Conservation (phyloP, 116 monocot genomes). For the Phalaenopsis hybrid region DNA sequence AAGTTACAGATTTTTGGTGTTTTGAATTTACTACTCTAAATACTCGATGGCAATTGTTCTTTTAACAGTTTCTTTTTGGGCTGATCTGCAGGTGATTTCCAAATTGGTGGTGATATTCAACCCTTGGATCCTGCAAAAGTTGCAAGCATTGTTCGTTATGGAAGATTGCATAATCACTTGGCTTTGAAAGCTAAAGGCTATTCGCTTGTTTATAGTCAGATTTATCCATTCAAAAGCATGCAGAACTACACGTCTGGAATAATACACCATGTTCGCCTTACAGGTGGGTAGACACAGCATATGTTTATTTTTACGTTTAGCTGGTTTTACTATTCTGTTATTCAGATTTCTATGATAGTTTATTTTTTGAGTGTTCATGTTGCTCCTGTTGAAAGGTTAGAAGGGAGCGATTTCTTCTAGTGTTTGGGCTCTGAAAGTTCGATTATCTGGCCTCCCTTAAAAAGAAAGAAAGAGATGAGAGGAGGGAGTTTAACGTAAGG, state of each 20-base stretch:
- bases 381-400: neutral
- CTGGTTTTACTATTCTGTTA: neutral
- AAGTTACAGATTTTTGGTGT: neutral
- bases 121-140: slow-evolving; percentile 57
- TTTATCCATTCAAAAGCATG: slow-evolving; percentile 75
- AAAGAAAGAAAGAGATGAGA: too few species aligned
- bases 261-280: slow-evolving; percentile 86
- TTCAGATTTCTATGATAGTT: neutral
- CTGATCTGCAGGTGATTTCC: slow-evolving; percentile 56
- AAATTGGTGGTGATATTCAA: slow-evolving; percentile 55
- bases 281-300: slow-evolving; percentile 25
- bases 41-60: neutral
- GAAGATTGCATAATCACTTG: slow-evolving; percentile 23
- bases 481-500: too few species aligned
- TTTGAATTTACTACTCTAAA: neutral
- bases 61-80: neutral
- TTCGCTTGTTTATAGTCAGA: slow-evolving; percentile 77
- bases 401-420: neutral
- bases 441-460: too few species aligned
- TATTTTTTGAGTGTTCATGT: neutral
- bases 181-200: slow-evolving; percentile 37
- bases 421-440: too few species aligned
- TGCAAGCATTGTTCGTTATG: slow-evolving; percentile 63
- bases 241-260: slow-evolving; percentile 87
- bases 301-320: neutral